These are phyloP conservation scores for Hypoxylon sp. DNA, from an alignment of 2,329 filamentous ascomycete species.

Conservation along the genomic window DNA sequence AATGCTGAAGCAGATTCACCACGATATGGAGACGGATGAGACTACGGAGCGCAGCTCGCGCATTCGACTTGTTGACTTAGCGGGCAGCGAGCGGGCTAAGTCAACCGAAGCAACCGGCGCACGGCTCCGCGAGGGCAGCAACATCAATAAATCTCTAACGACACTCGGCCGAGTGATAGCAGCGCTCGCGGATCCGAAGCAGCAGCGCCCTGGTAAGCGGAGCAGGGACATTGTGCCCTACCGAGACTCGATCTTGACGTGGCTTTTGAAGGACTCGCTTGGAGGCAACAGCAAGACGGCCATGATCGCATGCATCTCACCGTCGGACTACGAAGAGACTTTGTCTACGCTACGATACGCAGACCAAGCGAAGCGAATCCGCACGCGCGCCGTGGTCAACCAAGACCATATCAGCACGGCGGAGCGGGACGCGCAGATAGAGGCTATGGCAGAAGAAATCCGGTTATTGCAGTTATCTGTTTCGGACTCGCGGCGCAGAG, in stretches of 20 bases:
- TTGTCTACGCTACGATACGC: slow-evolving; percentile 96
- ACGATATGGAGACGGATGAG: slow-evolving; percentile 97
- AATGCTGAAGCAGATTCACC: slow-evolving; percentile 97
- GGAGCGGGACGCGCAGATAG: slow-evolving; percentile 93
- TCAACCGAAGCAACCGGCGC: slow-evolving; percentile 94
- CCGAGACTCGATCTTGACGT: slow-evolving; percentile 85
- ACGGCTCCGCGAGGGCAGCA: slow-evolving; percentile 91
- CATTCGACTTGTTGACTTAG: slow-evolving; percentile 94
- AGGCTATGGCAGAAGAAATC: slow-evolving; percentile 96
- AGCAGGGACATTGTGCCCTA: slow-evolving; percentile 82
- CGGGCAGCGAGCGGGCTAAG: slow-evolving; percentile 94
- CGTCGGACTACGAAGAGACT: slow-evolving; percentile 96
- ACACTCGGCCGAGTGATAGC: slow-evolving; percentile 96
- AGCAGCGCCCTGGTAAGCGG: slow-evolving; percentile 66
- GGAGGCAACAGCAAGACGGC: slow-evolving; percentile 98
- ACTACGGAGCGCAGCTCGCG: slow-evolving; percentile 95
- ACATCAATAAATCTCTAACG: slow-evolving; percentile 99
- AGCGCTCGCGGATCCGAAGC: slow-evolving; percentile 81
- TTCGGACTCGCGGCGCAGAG: slow-evolving; percentile 74
- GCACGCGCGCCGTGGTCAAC: slow-evolving; percentile 93
- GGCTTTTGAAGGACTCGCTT: slow-evolving; percentile 95
- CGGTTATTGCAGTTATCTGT: slow-evolving; percentile 84
- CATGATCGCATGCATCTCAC: slow-evolving; percentile 98
- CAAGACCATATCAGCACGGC: slow-evolving; percentile 94
- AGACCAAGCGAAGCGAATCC: slow-evolving; percentile 97